Percentiles rank a stretch among this genome's conserved stretches.
Conservation (phyloP, 164 flowering plant species). For the Hamamelis virginiana region DNA sequence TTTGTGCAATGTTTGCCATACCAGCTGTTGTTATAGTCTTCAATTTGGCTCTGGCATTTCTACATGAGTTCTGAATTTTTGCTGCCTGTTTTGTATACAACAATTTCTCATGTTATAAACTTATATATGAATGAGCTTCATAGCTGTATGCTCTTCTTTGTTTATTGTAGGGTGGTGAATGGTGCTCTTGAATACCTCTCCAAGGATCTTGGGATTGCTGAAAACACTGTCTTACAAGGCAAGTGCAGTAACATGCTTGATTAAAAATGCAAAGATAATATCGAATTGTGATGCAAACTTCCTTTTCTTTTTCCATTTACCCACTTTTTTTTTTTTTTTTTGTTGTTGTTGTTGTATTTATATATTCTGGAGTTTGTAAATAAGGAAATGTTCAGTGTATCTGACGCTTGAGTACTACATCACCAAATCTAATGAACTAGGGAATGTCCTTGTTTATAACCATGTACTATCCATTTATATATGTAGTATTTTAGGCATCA, state of each 20-base stretch:
- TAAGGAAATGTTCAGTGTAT: background rate
- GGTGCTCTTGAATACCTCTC: slow-evolving; percentile 97
- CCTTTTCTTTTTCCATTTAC: background rate
- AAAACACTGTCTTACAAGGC: slow-evolving; percentile 85
- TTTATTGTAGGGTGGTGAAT: slow-evolving; percentile 85
- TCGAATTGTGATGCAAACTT: background rate
- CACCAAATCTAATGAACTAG: too few species aligned
- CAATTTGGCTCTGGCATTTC: background rate
- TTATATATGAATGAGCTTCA: background rate
- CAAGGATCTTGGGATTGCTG: slow-evolving; percentile 87
- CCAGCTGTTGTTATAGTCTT: background rate
- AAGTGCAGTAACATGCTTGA: slow-evolving; percentile 24
- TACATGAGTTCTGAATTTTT: background rate
- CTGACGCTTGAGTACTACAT: background rate
- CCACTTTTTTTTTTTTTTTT: too few species aligned
- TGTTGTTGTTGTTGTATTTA: background rate
- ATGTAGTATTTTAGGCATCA: too few species aligned
- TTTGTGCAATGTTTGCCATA: background rate
- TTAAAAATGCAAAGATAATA: background rate
- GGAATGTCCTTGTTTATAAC: too few species aligned
- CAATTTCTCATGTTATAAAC: background rate
- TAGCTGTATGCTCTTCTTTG: background rate
- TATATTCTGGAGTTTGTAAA: background rate
- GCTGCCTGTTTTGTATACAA: background rate
- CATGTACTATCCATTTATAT: too few species aligned